Conservation (phyloP, 441 rosid genomes). For the Mallotus repandus region DNA sequence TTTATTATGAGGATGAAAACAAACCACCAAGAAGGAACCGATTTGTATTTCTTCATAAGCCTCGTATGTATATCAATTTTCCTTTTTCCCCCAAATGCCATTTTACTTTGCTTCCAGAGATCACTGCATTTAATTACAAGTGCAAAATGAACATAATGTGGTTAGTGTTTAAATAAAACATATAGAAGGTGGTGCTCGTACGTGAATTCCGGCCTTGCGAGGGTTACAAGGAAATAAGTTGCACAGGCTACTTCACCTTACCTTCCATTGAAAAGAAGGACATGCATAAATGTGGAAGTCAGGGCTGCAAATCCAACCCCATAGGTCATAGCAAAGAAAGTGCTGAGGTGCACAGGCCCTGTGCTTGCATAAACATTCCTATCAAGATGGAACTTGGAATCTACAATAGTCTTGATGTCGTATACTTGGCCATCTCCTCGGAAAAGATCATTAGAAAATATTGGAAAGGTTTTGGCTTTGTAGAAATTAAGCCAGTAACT, state of each 20-base stretch:
- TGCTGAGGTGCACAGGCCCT: constrained; percentile 60
- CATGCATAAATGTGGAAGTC: constrained; percentile 64
- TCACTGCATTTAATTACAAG: constrained; percentile 38
- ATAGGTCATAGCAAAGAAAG: constrained; percentile 74
- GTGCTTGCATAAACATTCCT: constrained; percentile 38
- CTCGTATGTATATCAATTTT: constrained; percentile 70
- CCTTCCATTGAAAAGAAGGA: constrained; percentile 70
- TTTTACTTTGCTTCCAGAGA: constrained; percentile 52
- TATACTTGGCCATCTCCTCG: constrained; percentile 40
- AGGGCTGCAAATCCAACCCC: constrained; percentile 80
- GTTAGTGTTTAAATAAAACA: too few relatives aligned
- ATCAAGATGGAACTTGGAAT: constrained; percentile 58
- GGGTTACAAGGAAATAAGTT: too few relatives aligned
- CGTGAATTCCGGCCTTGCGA: too few relatives aligned
- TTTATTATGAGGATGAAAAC: constrained; percentile 42
- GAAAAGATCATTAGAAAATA: constrained; percentile 19
- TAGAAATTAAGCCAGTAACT: constrained; percentile 59
- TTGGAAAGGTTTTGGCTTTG: constrained; percentile 66
- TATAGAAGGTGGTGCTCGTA: too few relatives aligned
- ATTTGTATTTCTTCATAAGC: constrained; percentile 63
- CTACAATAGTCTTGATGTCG: constrained; percentile 49
- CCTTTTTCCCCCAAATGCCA: constrained; percentile 44
- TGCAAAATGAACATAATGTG: constrained; percentile 1
- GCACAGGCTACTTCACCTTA: constrained; percentile 14
- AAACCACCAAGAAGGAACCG: constrained; percentile 75